Evolutionary conservation across 176 grass and related monocot genomes (phyloP).

Genomic region (Puccinellia tenuiflora): DNA sequence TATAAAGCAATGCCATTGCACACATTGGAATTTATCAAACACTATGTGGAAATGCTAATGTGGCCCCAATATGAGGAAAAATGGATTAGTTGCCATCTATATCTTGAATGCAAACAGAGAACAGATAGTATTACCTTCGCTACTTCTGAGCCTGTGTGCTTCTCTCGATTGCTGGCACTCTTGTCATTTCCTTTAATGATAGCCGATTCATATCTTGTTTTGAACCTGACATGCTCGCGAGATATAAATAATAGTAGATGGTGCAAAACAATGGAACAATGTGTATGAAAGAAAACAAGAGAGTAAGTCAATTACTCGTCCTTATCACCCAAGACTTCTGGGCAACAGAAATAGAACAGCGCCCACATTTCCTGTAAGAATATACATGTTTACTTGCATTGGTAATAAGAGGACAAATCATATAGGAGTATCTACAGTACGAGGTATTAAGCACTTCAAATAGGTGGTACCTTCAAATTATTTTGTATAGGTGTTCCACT

Average conservation of each 20-base stretch:
- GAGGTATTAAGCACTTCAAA: conserved; percentile 4
- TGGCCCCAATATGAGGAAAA: conserved; percentile 11
- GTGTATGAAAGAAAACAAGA: conserved; percentile 17
- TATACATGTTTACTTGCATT: conserved; percentile 14
- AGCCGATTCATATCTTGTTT: conserved; percentile 66
- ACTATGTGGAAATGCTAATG: background rate
- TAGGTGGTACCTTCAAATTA: conserved; percentile 62
- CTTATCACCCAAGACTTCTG: conserved; percentile 85
- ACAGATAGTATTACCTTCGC: conserved; percentile 54
- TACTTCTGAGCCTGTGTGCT: conserved; percentile 68
- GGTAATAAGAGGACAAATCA: background rate
- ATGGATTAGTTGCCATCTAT: background rate
- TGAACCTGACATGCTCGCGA: conserved; percentile 54
- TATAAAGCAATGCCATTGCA: background rate
- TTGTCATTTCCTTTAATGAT: conserved; percentile 96
- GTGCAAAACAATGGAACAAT: conserved; percentile 12
- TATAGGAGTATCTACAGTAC: background rate
- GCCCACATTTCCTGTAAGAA: conserved; percentile 91
- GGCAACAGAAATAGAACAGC: conserved; percentile 89
- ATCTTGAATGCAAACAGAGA: background rate
- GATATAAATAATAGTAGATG: conserved; percentile 22
- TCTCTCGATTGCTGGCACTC: conserved; percentile 77
- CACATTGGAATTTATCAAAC: background rate
- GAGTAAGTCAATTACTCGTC: conserved; percentile 44
- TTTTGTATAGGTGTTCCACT: conserved; percentile 98